phyloP scores from a whole-genome alignment of 192 early-diverging fungal genomes.

The Gorgonomyces haynaldii region DNA sequence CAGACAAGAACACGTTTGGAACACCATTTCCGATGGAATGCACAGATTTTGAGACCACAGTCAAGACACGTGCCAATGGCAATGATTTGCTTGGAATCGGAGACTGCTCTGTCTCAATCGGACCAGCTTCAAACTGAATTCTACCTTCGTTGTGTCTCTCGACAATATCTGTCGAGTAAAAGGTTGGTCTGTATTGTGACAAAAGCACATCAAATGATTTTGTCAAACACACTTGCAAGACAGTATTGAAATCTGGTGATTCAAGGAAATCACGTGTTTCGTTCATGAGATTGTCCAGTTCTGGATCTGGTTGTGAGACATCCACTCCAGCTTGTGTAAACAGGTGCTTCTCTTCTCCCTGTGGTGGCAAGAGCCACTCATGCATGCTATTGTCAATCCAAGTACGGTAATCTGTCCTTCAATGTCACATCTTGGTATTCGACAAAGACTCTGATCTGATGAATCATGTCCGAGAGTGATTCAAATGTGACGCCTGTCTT shows the following conservation, averaged over 20 bases:
- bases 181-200: constrained; percentile 15
- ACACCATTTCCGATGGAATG: constrained; percentile 22
- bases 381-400: constrained; percentile 30
- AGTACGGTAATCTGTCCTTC: too few species aligned
- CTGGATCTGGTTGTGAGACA: constrained; percentile 29
- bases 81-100: constrained; percentile 38
- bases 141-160: background rate
- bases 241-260: constrained; percentile 25
- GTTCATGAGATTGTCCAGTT: constrained; percentile 63
- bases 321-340: constrained; percentile 40
- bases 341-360: constrained; percentile 50
- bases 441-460: constrained; percentile 16
- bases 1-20: constrained; percentile 30
- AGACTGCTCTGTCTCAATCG: constrained; percentile 63
- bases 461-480: constrained; percentile 14
- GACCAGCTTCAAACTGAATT: constrained; percentile 15
- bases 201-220: constrained; percentile 22
- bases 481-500: constrained; percentile 15
- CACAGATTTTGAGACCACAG: constrained; percentile 20
- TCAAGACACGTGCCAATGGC: constrained; percentile 25
- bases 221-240: constrained; percentile 19
- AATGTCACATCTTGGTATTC: constrained; percentile 9
- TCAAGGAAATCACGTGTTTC: constrained; percentile 85
- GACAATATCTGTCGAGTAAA: constrained; percentile 6
- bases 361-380: constrained; percentile 49